Percentiles rank a stretch among this genome's conserved stretches.
Conservation (phyloP, 148 eudicot species). For the Chenopodium suecicum region DNA sequence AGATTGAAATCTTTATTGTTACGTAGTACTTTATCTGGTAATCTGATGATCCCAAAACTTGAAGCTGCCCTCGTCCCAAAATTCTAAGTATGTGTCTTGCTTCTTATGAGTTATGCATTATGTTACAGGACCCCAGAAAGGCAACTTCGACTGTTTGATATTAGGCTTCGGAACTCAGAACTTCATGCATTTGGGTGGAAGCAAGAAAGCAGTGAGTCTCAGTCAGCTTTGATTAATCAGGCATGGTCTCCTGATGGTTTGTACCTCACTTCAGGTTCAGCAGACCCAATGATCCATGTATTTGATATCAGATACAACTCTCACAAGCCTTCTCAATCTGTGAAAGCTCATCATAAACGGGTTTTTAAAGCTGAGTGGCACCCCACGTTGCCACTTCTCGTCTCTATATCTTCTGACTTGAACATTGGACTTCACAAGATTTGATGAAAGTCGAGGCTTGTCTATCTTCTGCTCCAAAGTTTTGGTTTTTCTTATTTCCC, state of each 20-base stretch:
- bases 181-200: conserved; percentile 91
- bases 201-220: conserved; percentile 96
- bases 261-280: conserved; percentile 89
- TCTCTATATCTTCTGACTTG: conserved; percentile 90
- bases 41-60: not conserved
- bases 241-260: conserved; percentile 99
- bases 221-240: conserved; percentile 90
- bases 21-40: not conserved
- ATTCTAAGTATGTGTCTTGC: not conserved
- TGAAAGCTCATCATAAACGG: conserved; percentile 82
- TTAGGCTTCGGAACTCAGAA: conserved; percentile 69
- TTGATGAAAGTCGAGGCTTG: not conserved
- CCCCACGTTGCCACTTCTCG: conserved; percentile 61
- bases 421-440: conserved; percentile 85
- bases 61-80: not conserved
- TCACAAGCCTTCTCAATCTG: conserved; percentile 79
- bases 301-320: conserved; percentile 83
- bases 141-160: conserved; percentile 84
- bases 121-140: conserved; percentile 71
- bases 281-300: conserved; percentile 81
- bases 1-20: not conserved
- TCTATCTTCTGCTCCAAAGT: not conserved
- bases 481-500: conserved; percentile 5
- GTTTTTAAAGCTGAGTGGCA: conserved; percentile 97
- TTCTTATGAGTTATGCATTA: not conserved